These are phyloP conservation scores for Niveomyces coronatus DNA, from an alignment of 2,329 filamentous ascomycete genomes.

Conservation along the genomic window DNA sequence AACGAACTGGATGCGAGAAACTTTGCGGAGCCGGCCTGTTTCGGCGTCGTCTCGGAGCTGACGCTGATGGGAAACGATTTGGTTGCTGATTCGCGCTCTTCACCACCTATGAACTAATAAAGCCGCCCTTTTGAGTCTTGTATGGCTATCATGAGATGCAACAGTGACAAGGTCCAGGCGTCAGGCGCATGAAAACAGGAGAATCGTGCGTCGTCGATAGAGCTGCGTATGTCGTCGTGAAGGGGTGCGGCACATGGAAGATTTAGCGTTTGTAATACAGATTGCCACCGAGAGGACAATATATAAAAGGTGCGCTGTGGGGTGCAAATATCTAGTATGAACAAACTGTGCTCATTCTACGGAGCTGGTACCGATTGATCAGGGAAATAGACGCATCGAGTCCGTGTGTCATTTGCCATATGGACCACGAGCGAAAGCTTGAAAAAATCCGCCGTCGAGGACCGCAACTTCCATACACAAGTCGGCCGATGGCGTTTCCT, in stretches of 20 bases:
- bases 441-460: no score
- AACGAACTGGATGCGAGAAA: no score
- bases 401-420: slow-evolving; percentile 4
- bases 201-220: neutral
- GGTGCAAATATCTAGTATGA: slow-evolving; percentile 8
- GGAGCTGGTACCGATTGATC: slow-evolving; percentile 9
- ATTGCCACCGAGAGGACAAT: slow-evolving; percentile 8
- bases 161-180: slow-evolving; percentile 1
- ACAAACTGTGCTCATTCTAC: slow-evolving; percentile 9
- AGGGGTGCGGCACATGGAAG: slow-evolving; percentile 8
- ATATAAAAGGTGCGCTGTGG: no score
- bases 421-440: no score
- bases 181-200: slow-evolving; percentile 2
- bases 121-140: neutral
- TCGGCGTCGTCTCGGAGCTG: slow-evolving; percentile 9
- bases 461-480: no score
- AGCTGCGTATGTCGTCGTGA: neutral
- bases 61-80: slow-evolving; percentile 3
- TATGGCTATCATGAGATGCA: neutral
- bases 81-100: slow-evolving; percentile 4
- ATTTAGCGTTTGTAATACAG: slow-evolving; percentile 11
- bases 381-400: slow-evolving; percentile 1
- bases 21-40: no score
- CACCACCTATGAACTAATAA: neutral
- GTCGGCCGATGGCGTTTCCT: no score